Percentiles rank a stretch among this genome's conserved stretches.
Conservation (phyloP, 2,329 filamentous ascomycete species). For the Calonectria hawksworthii region DNA sequence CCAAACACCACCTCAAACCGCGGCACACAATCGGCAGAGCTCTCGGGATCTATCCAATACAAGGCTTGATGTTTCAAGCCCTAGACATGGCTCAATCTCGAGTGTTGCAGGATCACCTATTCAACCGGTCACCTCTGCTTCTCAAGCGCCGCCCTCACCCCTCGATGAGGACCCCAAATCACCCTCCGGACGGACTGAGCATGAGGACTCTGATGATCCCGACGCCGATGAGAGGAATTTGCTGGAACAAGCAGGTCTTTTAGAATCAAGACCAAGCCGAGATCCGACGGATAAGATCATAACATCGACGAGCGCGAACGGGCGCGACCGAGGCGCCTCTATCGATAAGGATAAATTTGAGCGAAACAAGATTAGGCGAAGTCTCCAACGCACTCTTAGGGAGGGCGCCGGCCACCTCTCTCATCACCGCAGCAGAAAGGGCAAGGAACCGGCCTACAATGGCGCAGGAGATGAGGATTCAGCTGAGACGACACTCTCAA, state of each 20-base stretch:
- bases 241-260: slow-evolving; percentile 76
- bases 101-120: slow-evolving; percentile 48
- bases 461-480: slow-evolving; percentile 54
- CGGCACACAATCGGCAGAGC: slow-evolving; percentile 43
- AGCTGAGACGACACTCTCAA: slow-evolving; percentile 78
- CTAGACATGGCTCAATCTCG: slow-evolving; percentile 50
- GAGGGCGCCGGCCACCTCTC: slow-evolving; percentile 79
- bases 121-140: slow-evolving; percentile 41
- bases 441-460: slow-evolving; percentile 68
- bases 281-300: slow-evolving; percentile 52
- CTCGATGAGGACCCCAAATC: slow-evolving; percentile 38
- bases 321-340: slow-evolving; percentile 50
- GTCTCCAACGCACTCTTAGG: slow-evolving; percentile 89
- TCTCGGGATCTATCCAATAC: slow-evolving; percentile 43
- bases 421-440: slow-evolving; percentile 80
- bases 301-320: slow-evolving; percentile 51
- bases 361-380: slow-evolving; percentile 81
- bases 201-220: slow-evolving; percentile 58
- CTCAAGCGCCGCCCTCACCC: slow-evolving; percentile 35
- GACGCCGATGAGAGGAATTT: slow-evolving; percentile 79
- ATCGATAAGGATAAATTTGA: slow-evolving; percentile 66
- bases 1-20: slow-evolving; percentile 49
- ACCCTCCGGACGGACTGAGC: slow-evolving; percentile 33
- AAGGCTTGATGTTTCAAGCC: slow-evolving; percentile 40
- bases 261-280: slow-evolving; percentile 58